Evolutionary conservation across 192 early-diverging fungal genomes (phyloP).

Genomic region (Backusella morwellensis): DNA sequence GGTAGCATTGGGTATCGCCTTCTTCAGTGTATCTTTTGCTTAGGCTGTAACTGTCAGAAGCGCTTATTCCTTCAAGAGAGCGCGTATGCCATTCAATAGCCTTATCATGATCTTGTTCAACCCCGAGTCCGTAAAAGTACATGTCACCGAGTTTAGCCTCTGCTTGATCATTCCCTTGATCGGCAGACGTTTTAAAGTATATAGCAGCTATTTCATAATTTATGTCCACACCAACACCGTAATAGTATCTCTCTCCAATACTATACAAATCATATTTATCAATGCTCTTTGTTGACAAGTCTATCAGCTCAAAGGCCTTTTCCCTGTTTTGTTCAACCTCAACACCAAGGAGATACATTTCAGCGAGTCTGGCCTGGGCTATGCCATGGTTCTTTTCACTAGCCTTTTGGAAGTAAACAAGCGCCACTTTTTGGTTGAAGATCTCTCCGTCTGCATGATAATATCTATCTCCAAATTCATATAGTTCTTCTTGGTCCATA

Average conservation of each 20-base stretch:
- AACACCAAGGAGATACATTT: background rate
- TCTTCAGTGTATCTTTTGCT: conserved; percentile 77
- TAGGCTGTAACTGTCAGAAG: conserved; percentile 72
- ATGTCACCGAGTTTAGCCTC: background rate
- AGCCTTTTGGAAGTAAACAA: background rate
- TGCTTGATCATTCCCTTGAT: background rate
- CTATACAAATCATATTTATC: background rate
- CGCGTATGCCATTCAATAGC: conserved; percentile 61
- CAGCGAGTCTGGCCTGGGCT: background rate
- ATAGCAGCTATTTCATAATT: background rate
- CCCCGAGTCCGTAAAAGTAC: conserved; percentile 46
- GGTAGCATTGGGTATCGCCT: conserved; percentile 50
- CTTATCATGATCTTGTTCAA: conserved; percentile 40
- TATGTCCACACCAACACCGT: background rate
- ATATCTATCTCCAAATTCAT: conserved; percentile 63
- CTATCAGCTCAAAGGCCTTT: background rate
- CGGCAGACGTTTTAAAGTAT: background rate
- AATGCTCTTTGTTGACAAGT: background rate
- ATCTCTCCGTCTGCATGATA: conserved; percentile 23
- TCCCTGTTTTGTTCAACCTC: background rate
- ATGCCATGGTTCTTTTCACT: background rate
- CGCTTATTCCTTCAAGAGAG: conserved; percentile 62
- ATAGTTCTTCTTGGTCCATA: conserved; percentile 67
- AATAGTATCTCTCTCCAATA: background rate
- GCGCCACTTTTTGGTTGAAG: background rate